Percentiles rank a stretch among this genome's conserved stretches.
These are phyloP conservation scores for Austroboletus novae-zelandiae DNA, from an alignment of 1,284 basidiomycete species.

Conservation along the genomic window DNA sequence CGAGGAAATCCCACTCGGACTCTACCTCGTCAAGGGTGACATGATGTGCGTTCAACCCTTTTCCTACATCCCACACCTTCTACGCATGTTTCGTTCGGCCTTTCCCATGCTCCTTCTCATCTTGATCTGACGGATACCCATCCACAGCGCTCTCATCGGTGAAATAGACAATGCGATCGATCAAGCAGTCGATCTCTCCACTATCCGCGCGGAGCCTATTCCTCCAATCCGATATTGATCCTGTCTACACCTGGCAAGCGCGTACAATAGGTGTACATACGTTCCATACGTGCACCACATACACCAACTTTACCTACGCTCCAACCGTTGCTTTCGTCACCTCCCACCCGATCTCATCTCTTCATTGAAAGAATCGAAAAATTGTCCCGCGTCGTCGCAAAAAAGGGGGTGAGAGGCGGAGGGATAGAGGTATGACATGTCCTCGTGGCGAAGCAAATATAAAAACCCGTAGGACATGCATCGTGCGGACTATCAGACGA, in stretches of 20 bases:
- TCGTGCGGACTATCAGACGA: too few relatives aligned
- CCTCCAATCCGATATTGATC: slow-evolving; percentile 70
- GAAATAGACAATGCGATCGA: slow-evolving; percentile 89
- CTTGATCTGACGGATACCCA: slow-evolving; percentile 1
- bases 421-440: too few relatives aligned
- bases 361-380: not conserved
- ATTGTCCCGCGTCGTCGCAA: too few relatives aligned
- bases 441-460: too few relatives aligned
- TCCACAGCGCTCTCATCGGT: slow-evolving; percentile 78
- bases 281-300: not conserved
- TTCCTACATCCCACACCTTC: not conserved
- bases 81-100: too few relatives aligned
- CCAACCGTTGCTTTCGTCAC: not conserved
- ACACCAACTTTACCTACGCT: not conserved
- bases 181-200: slow-evolving; percentile 71
- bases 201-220: slow-evolving; percentile 87
- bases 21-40: slow-evolving; percentile 97
- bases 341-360: not conserved
- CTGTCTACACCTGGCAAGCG: not conserved
- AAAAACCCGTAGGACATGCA: too few relatives aligned
- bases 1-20: slow-evolving; percentile 91
- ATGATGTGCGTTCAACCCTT: slow-evolving; percentile 74
- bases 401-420: too few relatives aligned
- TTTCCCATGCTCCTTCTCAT: not conserved
- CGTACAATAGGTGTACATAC: not conserved